Percentiles rank a stretch among this genome's conserved stretches.
Conservation (phyloP, 257 asterid species). For the Jasminum sambac region DNA sequence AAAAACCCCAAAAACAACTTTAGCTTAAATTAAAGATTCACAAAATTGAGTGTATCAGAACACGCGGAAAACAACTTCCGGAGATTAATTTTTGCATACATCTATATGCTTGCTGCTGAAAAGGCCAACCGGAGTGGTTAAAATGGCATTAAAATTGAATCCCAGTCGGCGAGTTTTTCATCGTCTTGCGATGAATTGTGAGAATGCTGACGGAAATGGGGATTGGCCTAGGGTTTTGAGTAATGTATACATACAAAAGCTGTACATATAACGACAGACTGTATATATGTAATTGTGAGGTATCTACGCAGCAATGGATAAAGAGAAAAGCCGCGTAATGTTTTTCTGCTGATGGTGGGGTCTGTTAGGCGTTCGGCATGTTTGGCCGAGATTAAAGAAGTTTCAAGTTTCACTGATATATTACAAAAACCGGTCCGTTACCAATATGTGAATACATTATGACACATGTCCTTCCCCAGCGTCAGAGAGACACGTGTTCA, state of each 20-base stretch:
- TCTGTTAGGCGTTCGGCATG: not conserved
- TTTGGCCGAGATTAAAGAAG: not conserved
- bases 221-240: not conserved
- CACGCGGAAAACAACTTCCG: not conserved
- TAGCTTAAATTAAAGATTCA: not conserved
- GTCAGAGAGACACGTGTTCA: too few species aligned
- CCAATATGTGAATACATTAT: too few species aligned
- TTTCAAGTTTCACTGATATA: not conserved
- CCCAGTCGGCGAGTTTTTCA: not conserved
- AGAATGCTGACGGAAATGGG: slow-evolving; percentile 5
- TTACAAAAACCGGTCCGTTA: too few species aligned
- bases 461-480: too few species aligned
- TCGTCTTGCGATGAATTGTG: not conserved
- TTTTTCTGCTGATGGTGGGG: not conserved
- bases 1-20: not conserved
- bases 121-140: not conserved
- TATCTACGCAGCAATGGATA: not conserved
- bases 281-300: not conserved
- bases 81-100: not conserved
- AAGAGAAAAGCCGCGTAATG: not conserved
- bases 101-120: not conserved
- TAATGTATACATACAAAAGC: not conserved
- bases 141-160: not conserved
- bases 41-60: not conserved
- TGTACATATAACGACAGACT: not conserved